Percentiles rank a stretch among this genome's conserved stretches.
Conservation (phyloP, 352 stramenopile species). For the Phytophthora foliorum region DNA sequence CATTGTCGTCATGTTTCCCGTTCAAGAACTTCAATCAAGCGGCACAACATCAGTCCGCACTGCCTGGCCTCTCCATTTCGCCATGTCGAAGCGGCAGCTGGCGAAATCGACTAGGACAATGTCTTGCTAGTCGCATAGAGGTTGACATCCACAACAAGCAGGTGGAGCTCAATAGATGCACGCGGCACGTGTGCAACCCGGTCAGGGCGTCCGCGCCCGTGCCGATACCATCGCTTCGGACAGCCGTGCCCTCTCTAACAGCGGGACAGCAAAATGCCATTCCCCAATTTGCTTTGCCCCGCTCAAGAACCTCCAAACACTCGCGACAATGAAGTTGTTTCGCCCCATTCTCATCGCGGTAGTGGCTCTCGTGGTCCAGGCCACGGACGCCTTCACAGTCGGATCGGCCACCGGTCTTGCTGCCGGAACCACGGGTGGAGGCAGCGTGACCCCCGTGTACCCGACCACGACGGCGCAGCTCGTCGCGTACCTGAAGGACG, state of each 20-base stretch:
- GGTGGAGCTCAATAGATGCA: slow-evolving; percentile 34
- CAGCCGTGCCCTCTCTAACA: slow-evolving; percentile 17
- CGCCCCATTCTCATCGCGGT: slow-evolving; percentile 32
- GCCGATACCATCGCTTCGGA: slow-evolving; percentile 24
- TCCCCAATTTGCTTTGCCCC: slow-evolving; percentile 16
- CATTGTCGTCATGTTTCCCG: slow-evolving; percentile 3
- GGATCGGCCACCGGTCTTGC: slow-evolving; percentile 41
- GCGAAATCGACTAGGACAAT: slow-evolving; percentile 9
- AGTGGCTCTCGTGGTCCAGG: slow-evolving; percentile 26
- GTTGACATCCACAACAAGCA: slow-evolving; percentile 7
- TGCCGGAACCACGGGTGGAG: slow-evolving; percentile 46
- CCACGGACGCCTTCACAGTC: slow-evolving; percentile 31
- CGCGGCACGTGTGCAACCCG: slow-evolving; percentile 13
- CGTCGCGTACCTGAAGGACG: slow-evolving; percentile 40
- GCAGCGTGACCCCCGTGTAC: slow-evolving; percentile 40
- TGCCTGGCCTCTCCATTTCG: slow-evolving; percentile 25
- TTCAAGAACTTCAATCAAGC: slow-evolving; percentile 20
- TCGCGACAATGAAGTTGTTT: slow-evolving; percentile 35
- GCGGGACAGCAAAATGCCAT: slow-evolving; percentile 19
- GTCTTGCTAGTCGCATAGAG: slow-evolving; percentile 33
- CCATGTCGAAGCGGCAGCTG: slow-evolving; percentile 10
- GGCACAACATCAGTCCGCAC: neutral
- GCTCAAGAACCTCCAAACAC: slow-evolving; percentile 5
- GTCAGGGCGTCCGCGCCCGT: slow-evolving; percentile 18
- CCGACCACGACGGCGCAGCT: slow-evolving; percentile 47